A percentile compares a stretch with the other conserved stretches of the same genome.
phyloP scores from a whole-genome alignment of 2,329 filamentous ascomycete species.

The Colletotrichum liriopes region DNA sequence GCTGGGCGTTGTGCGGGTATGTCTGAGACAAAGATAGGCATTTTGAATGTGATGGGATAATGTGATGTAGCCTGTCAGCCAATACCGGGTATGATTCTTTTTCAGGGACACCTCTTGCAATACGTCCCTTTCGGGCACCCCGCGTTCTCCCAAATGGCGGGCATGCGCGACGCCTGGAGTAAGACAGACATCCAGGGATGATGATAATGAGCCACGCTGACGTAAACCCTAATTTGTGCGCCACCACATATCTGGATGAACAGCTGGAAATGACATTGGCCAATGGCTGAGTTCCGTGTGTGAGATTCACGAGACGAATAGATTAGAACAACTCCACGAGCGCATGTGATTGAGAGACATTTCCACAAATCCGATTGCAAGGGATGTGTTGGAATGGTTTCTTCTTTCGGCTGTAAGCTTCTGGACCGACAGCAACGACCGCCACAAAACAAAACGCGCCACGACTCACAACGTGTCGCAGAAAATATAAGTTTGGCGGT shows the following conservation, averaged over 20 bases:
- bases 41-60: too few relatives aligned
- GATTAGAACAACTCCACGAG: background rate
- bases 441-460: background rate
- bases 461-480: background rate
- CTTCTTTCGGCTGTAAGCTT: background rate
- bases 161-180: background rate
- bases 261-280: background rate
- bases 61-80: background rate
- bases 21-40: background rate
- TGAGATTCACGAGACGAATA: background rate
- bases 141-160: background rate
- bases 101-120: background rate
- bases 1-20: background rate
- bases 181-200: background rate
- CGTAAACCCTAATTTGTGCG: background rate
- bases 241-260: background rate
- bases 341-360: conserved; percentile 7
- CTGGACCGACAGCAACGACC: background rate
- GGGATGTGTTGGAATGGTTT: background rate
- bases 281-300: background rate
- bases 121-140: background rate
- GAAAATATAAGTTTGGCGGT: background rate
- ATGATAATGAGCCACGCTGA: conserved; percentile 1
- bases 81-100: background rate
- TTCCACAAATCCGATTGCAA: background rate